Evolutionary conservation across 768 basidiomycete species (phyloP), one percentile per base, ranked within the genome.

Genomic region (Postia placenta): DNA sequence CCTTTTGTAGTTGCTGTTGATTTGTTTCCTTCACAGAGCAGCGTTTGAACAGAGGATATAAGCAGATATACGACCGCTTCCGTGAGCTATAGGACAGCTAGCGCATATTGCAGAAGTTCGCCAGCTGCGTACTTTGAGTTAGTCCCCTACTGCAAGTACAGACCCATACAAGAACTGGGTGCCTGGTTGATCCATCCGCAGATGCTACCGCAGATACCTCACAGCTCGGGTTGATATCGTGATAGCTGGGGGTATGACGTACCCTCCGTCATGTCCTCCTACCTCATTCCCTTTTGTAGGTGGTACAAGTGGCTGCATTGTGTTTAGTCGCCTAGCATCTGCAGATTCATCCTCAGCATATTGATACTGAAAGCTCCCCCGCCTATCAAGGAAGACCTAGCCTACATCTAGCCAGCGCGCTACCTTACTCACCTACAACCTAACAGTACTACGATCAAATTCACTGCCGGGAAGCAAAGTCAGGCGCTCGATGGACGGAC

Each of bases 361-460:
- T 74, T 85, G 11, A 58, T 83, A 33, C 60, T 85, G 14, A 83
- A 85, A 64, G 70, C 75, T 9, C 83, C 82, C 2, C 69, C 71
- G 7, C 71, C 76, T 51, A 75, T 75, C 1, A 60, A 67, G 23
- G 69, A 80, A 26, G 19, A 74, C 7, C 67, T 61, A 11, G 49
- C 52, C 1, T 78, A 82, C 54, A 61, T 69, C 4, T 81, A 81
- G 39, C 81, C 83, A 0, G 80, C 68, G 2, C 69, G 71, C 17
- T 80, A 60, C 56, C 65, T 75, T 38, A 56, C 57, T 19, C 73
- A 80, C 53, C 54, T 80, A 0, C 47, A 57, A 0, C 64, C 67
- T 1, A 63, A 56, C 2, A 66, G 67, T 20, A 69, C 69, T 23
- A 73, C 74, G 0, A 65, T 81, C 46, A 71, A 71, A 1, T 64